phyloP scores from a whole-genome alignment of 495 filamentous ascomycete species.

The Usnea hakonensis region DNA sequence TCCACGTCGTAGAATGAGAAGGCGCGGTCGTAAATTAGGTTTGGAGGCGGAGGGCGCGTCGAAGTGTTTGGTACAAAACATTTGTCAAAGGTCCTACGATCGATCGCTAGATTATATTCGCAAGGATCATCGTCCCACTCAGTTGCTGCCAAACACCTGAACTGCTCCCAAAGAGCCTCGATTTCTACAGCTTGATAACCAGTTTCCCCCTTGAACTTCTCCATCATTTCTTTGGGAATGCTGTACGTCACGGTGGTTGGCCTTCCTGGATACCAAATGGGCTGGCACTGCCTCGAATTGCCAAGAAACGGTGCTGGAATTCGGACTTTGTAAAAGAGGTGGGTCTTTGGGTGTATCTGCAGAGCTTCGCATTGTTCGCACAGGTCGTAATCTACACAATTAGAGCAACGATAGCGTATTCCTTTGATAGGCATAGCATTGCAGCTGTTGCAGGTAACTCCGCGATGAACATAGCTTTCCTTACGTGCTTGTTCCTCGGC shows the following conservation, averaged over 20 bases:
- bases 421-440: constrained; percentile 79
- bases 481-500: constrained; percentile 72
- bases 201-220: constrained; percentile 60
- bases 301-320: constrained; percentile 64
- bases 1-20: constrained; percentile 95
- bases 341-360: constrained; percentile 79
- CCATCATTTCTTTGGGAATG: constrained; percentile 54
- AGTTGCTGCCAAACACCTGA: constrained; percentile 79
- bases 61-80: constrained; percentile 78
- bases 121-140: constrained; percentile 81
- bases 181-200: constrained; percentile 75
- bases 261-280: constrained; percentile 86
- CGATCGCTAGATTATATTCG: constrained; percentile 71
- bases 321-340: constrained; percentile 89
- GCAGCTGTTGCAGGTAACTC: constrained; percentile 88
- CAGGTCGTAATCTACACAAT: constrained; percentile 86
- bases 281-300: constrained; percentile 59
- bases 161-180: constrained; percentile 93
- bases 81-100: constrained; percentile 80
- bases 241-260: constrained; percentile 57
- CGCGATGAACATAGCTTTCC: constrained; percentile 87
- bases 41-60: constrained; percentile 67
- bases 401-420: constrained; percentile 83
- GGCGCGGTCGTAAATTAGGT: constrained; percentile 88
- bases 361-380: constrained; percentile 84